Conservation (phyloP, 2,329 filamentous ascomycete species). For the Pseudodiploospora longispora region DNA sequence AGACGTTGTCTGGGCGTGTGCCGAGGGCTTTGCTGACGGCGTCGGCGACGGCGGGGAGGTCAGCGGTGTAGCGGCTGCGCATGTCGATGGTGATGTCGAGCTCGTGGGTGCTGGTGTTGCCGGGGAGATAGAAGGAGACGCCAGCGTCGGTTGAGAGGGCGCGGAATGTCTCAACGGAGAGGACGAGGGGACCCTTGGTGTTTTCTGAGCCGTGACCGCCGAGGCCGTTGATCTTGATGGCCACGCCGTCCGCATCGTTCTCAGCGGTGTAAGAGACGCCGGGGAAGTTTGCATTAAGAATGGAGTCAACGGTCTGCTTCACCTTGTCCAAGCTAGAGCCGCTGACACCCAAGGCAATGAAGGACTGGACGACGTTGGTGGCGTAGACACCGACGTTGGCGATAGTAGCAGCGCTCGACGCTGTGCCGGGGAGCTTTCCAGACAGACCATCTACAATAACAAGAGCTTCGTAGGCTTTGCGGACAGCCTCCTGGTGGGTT, state of each 20-base stretch:
- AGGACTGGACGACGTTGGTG: slow-evolving; percentile 10
- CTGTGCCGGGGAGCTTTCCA: slow-evolving; percentile 6
- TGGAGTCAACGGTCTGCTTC: slow-evolving; percentile 5
- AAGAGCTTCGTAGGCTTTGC: slow-evolving; percentile 11
- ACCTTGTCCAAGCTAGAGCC: slow-evolving; percentile 5
- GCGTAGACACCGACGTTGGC: slow-evolving; percentile 12
- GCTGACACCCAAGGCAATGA: slow-evolving; percentile 9
- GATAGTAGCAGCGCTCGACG: slow-evolving; percentile 9
- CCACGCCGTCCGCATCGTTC: slow-evolving; percentile 8
- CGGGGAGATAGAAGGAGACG: slow-evolving; percentile 9
- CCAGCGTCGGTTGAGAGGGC: slow-evolving; percentile 5
- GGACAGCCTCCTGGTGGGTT: slow-evolving; percentile 9
- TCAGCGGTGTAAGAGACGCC: slow-evolving; percentile 6
- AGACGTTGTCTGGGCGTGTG: slow-evolving; percentile 2
- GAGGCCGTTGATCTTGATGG: slow-evolving; percentile 9
- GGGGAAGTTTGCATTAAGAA: slow-evolving; percentile 8
- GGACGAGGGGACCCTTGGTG: slow-evolving; percentile 8
- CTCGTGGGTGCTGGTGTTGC: slow-evolving; percentile 9
- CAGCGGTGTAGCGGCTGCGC: slow-evolving; percentile 9
- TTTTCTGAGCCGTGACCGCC: slow-evolving; percentile 11
- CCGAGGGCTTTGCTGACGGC: slow-evolving; percentile 7
- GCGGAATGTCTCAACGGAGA: slow-evolving; percentile 9
- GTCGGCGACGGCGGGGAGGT: slow-evolving; percentile 8
- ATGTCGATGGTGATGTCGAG: slow-evolving; percentile 13
- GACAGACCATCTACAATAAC: slow-evolving; percentile 5